Conservation (phyloP, 768 basidiomycete genomes). For the Dictyophora rubrovolvata region DNA sequence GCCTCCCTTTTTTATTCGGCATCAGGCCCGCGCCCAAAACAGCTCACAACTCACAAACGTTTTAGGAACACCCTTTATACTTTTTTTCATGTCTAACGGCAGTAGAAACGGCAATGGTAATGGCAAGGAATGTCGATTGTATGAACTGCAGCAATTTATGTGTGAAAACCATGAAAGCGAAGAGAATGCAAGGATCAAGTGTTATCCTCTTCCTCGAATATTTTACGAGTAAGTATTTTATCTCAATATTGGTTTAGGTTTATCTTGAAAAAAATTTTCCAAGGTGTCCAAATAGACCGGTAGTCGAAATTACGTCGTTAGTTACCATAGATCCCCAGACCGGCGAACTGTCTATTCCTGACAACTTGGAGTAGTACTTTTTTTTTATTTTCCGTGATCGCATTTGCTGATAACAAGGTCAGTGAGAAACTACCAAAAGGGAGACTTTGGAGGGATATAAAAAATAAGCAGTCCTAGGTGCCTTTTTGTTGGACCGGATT, state of each 20-base stretch:
- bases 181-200: constrained; percentile 31
- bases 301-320: constrained; percentile 61
- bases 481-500: too few species aligned
- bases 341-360: constrained; percentile 42
- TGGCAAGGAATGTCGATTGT: constrained; percentile 40
- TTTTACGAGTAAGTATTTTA: constrained; percentile 50
- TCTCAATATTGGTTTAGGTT: not conserved
- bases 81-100: not conserved
- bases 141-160: constrained; percentile 63
- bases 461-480: too few species aligned
- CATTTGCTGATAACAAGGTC: not conserved
- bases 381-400: not conserved
- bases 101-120: not conserved
- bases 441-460: constrained; percentile 19
- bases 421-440: constrained; percentile 18
- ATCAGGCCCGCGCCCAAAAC: not conserved
- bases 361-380: not conserved
- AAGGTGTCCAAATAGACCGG: constrained; percentile 58
- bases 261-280: not conserved
- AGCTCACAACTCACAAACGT: not conserved
- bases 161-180: constrained; percentile 35
- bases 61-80: not conserved
- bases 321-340: constrained; percentile 36
- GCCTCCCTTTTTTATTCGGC: not conserved
- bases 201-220: constrained; percentile 66